phyloP scores from a whole-genome alignment of 176 grass and related monocot species.

The Ananas comosus region DNA sequence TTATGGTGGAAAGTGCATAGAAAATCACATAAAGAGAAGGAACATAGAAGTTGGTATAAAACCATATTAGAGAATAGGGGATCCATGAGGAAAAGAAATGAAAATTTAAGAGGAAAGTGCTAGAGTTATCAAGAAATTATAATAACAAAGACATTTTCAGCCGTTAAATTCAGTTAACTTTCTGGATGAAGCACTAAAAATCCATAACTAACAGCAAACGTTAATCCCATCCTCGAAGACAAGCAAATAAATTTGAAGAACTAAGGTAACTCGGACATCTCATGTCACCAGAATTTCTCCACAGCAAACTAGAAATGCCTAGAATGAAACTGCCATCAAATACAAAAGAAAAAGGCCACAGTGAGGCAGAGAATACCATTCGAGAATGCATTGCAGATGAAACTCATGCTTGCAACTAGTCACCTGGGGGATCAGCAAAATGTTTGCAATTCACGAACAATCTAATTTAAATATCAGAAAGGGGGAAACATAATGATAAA shows the following conservation, averaged over 20 bases:
- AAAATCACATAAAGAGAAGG: background rate
- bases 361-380: slow-evolving; percentile 50
- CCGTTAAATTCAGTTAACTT: background rate
- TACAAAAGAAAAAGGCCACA: slow-evolving; percentile 6
- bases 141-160: too few relatives aligned
- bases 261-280: background rate
- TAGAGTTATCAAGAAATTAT: too few relatives aligned
- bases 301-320: background rate
- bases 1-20: slow-evolving; percentile 7
- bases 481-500: background rate
- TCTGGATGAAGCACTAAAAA: background rate
- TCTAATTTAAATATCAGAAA: slow-evolving; percentile 22
- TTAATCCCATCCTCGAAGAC: background rate
- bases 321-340: slow-evolving; percentile 1
- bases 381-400: slow-evolving; percentile 98
- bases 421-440: slow-evolving; percentile 35
- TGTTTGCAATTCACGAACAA: slow-evolving; percentile 11
- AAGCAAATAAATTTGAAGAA: background rate
- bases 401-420: slow-evolving; percentile 94
- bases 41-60: background rate
- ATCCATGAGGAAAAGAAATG: background rate
- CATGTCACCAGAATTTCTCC: background rate
- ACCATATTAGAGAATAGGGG: too few relatives aligned
- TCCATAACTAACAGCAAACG: background rate
- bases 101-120: background rate